A percentile compares a stretch with the other conserved stretches of the same genome.
Evolutionary conservation across 2,329 filamentous ascomycete species (phyloP).

Genomic region (Colletotrichum neosansevieriae): DNA sequence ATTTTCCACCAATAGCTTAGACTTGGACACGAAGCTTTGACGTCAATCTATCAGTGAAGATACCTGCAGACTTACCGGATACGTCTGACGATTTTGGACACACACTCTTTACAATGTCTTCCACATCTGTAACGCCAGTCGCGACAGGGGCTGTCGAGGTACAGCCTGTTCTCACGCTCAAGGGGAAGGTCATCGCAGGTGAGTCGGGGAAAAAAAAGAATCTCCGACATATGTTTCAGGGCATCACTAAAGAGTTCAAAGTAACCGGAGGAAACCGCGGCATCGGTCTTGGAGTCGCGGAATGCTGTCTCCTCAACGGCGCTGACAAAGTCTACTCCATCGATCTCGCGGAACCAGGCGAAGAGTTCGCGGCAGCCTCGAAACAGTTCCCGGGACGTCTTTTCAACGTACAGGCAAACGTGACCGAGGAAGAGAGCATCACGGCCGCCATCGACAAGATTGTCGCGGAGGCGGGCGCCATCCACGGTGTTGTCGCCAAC

Average conservation of each 20-base stretch:
- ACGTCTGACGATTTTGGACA: not conserved
- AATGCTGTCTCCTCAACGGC: slow-evolving; percentile 59
- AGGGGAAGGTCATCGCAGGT: slow-evolving; percentile 55
- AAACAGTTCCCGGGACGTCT: slow-evolving; percentile 53
- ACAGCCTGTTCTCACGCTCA: slow-evolving; percentile 45
- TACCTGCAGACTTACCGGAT: no score
- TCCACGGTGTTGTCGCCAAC: slow-evolving; percentile 64
- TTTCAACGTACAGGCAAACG: slow-evolving; percentile 57
- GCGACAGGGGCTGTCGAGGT: slow-evolving; percentile 15
- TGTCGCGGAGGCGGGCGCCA: slow-evolving; percentile 54
- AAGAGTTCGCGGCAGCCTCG: slow-evolving; percentile 42
- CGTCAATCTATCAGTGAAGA: no score
- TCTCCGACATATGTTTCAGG: no score
- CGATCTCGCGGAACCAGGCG: slow-evolving; percentile 45
- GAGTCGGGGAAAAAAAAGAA: slow-evolving; percentile 14
- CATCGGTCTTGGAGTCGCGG: slow-evolving; percentile 61
- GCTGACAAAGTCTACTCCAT: slow-evolving; percentile 55
- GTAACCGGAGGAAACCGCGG: slow-evolving; percentile 59
- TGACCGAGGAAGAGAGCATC: slow-evolving; percentile 60
- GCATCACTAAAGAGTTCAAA: not conserved
- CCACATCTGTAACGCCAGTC: slow-evolving; percentile 1
- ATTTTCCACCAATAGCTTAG: no score
- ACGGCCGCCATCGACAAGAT: slow-evolving; percentile 58
- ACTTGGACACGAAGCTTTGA: no score
- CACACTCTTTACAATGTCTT: not conserved